These are phyloP conservation scores for Cryphonectria parasitica DNA, from an alignment of 2,329 filamentous ascomycete species.

Conservation along the genomic window DNA sequence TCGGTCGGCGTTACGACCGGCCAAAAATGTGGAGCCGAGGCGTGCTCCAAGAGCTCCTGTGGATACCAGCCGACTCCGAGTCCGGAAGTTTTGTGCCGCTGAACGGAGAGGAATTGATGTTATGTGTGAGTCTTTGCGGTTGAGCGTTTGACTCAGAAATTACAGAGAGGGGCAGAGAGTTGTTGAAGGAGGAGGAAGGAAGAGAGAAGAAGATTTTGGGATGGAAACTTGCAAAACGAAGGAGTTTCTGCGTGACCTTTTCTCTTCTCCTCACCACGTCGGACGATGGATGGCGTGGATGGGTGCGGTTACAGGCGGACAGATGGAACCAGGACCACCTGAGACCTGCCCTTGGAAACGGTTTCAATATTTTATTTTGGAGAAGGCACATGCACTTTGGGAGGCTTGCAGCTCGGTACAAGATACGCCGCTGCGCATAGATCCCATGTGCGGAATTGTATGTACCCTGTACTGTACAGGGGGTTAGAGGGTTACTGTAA, in stretches of 20 bases:
- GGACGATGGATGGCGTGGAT: background rate
- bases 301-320: constrained; percentile 9
- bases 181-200: background rate
- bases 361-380: background rate
- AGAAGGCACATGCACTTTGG: background rate
- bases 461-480: background rate
- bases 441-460: background rate
- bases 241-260: background rate
- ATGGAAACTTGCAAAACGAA: background rate
- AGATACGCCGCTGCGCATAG: constrained; percentile 8
- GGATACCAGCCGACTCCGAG: constrained; percentile 21
- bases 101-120: constrained; percentile 10
- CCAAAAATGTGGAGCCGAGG: constrained; percentile 21
- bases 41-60: constrained; percentile 15
- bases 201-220: background rate
- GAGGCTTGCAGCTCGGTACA: constrained; percentile 3
- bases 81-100: constrained; percentile 23
- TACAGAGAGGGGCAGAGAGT: background rate
- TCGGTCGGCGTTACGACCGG: constrained; percentile 19
- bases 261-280: background rate
- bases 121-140: background rate
- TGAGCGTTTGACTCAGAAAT: background rate
- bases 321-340: constrained; percentile 1
- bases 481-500: background rate
- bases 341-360: background rate